A percentile compares a stretch with the other conserved stretches of the same genome.
Evolutionary conservation across 2,329 filamentous ascomycete species (phyloP).

Genomic region (Samsoniella hepiali): DNA sequence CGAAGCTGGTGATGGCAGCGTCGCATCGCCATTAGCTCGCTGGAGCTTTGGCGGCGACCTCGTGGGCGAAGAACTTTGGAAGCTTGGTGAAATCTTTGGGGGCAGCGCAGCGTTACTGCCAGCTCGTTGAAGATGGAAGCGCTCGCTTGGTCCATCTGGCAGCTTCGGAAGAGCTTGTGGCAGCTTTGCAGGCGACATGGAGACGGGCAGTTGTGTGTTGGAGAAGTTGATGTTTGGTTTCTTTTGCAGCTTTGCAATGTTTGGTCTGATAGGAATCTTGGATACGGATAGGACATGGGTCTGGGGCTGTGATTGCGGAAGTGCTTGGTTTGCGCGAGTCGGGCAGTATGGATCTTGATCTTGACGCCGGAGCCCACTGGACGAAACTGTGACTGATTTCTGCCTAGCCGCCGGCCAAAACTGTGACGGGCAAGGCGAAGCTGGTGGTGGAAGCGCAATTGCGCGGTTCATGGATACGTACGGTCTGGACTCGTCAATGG

Average conservation of each 20-base stretch:
- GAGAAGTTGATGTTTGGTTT: slow-evolving; percentile 26
- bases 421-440: neutral
- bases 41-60: slow-evolving; percentile 10
- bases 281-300: neutral
- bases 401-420: slow-evolving; percentile 14
- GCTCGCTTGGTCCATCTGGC: slow-evolving; percentile 46
- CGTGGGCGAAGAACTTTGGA: neutral
- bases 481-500: slow-evolving; percentile 44
- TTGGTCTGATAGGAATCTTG: slow-evolving; percentile 10
- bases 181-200: slow-evolving; percentile 31
- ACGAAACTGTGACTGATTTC: slow-evolving; percentile 14
- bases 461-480: slow-evolving; percentile 44
- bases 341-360: slow-evolving; percentile 2
- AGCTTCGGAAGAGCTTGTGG: slow-evolving; percentile 46
- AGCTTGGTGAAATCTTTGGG: no score
- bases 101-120: neutral
- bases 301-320: slow-evolving; percentile 4
- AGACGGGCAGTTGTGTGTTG: slow-evolving; percentile 28
- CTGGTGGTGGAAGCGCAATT: slow-evolving; percentile 20
- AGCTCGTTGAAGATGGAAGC: slow-evolving; percentile 24
- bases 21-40: slow-evolving; percentile 8
- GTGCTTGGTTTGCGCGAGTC: neutral
- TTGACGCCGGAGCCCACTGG: slow-evolving; percentile 1
- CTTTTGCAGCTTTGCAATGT: slow-evolving; percentile 51
- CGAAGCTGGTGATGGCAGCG: neutral